phyloP scores from a whole-genome alignment of 768 basidiomycete species.

The Leccinum fibrillosum region DNA sequence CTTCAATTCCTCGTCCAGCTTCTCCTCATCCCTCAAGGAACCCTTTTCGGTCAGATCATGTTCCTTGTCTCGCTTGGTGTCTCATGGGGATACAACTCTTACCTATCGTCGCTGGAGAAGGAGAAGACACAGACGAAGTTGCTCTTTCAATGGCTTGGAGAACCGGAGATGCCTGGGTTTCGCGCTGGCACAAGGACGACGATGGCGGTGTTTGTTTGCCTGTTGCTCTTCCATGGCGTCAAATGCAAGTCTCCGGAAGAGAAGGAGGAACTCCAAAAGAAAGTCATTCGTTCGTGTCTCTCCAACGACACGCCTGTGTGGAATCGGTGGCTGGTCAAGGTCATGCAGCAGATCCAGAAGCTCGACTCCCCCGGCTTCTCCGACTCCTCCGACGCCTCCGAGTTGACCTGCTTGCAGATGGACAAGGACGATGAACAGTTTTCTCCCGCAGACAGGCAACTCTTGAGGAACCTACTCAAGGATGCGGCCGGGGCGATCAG shows the following conservation, averaged over 20 bases:
- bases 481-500: conserved; percentile 19
- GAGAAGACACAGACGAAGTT: conserved; percentile 20
- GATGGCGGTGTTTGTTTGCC: conserved; percentile 22
- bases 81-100: conserved; percentile 35
- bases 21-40: conserved; percentile 31
- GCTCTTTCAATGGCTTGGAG: conserved; percentile 13
- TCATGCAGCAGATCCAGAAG: conserved; percentile 16
- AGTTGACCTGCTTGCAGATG: background rate
- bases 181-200: conserved; percentile 18
- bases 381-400: background rate
- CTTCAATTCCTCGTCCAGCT: conserved; percentile 34
- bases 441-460: background rate
- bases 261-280: background rate
- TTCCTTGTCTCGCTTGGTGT: conserved; percentile 29
- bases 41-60: conserved; percentile 35
- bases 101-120: conserved; percentile 35
- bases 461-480: conserved; percentile 9
- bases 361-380: background rate
- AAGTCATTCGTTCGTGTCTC: conserved; percentile 16
- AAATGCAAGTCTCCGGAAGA: background rate
- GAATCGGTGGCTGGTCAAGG: conserved; percentile 20
- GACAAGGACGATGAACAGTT: background rate
- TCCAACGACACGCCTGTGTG: conserved; percentile 26
- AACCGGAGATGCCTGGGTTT: conserved; percentile 13
- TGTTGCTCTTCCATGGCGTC: conserved; percentile 20